Base-by-base conservation (phyloP, 1,284 basidiomycete genomes). In the Cutaneotrichosporon sp. region DNA sequence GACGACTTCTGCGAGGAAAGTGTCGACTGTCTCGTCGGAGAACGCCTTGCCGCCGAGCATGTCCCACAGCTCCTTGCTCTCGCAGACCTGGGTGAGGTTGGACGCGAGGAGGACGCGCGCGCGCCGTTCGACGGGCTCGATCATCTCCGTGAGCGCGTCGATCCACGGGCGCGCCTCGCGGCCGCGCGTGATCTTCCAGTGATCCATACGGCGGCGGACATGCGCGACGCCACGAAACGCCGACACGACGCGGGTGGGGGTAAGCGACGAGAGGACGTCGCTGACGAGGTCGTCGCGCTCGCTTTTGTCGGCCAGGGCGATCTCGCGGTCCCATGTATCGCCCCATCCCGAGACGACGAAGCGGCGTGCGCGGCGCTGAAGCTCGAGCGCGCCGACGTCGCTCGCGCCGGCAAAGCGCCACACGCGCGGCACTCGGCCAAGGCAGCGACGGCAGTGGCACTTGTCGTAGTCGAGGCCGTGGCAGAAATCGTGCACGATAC, bases 311-410 rank as follows among this genome's bases (percentile, higher is more conserved):
- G 92, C 78, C 0, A 76, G 69, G 1, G 86, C 85, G 61, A 94
- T 87, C 57, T 93, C 89, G 30, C 81, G 86, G 58, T 83, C 85
- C 91, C 90, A 94, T 3, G 86, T 84, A 58, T 89, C 85, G 9
- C 87, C 88, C 66, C 89, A 94, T 18, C 88, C 79, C 0, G 84
- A 83, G 1, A 90, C 83, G 7, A 96, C 78, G 13, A 86, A 87
- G 3, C 84, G 78, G 8, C 86, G 79, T 0, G 87, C 84, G 0
- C 84, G 84, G 8, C 83, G 79, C 46, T 87, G 84, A 1, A 96
- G 80, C 38, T 82, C 77, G 0, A 78, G 64, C 62, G 89, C 88
- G 55, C 83, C 80, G 15, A 92, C 85, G 62, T 94, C 90, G 8
- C 85, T 81, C 0, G 79, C 68, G 4, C 84, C 62, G 0, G 89